Base-by-base conservation (phyloP, 2,329 filamentous ascomycete species). In the Lasiodiplodia gonubiensis region DNA sequence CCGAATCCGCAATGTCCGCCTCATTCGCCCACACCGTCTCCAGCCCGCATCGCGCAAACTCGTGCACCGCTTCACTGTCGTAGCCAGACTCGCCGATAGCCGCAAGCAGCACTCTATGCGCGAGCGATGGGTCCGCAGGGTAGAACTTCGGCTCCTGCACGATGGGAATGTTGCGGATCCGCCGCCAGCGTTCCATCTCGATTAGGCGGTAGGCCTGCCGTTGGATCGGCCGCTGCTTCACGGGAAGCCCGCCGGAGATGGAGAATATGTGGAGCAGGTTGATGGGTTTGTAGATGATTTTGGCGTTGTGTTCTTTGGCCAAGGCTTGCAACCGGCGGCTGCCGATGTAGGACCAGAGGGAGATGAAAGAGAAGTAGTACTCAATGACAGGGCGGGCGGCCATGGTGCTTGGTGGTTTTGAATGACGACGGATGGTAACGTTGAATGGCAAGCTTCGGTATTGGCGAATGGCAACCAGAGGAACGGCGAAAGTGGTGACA, bases 221-320 rank as follows among this genome's bases (percentile, higher is more conserved):
- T 53, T 77, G 75, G 8, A 63, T 21, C 3, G 75, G 66, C 39
- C 75, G 75, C 55, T 77, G 70, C 59, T 76, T 76, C 8, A 77
- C 74, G 4, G 76, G 74, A 0, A 78, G 72, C 2, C 75, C 75
- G 16, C 75, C 75, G 1, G 75, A 77, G 49, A 74, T 68, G 2
- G 76, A 75, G 68, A 78, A 78, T 2, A 75, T 72, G 55, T 75
- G 71, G 42, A 77, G 57, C 3, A 77, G 66, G 64, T 77, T 71
- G 11, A 76, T 68, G 27, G 75, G 75, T 63, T 76, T 76, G 70
- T 71, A 75, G 68, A 77, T 63, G 70, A 74, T 70, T 52, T 69
- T 49, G 30, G 71, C 73, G 67, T 74, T 72, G 57, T 70, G 69
- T 7, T 73, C 49, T 11, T 68, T 52, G 16, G 70, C 72, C 3